Evolutionary conservation across 148 eudicot species (phyloP).

Genomic region (Amaranthus hypochondriacus): DNA sequence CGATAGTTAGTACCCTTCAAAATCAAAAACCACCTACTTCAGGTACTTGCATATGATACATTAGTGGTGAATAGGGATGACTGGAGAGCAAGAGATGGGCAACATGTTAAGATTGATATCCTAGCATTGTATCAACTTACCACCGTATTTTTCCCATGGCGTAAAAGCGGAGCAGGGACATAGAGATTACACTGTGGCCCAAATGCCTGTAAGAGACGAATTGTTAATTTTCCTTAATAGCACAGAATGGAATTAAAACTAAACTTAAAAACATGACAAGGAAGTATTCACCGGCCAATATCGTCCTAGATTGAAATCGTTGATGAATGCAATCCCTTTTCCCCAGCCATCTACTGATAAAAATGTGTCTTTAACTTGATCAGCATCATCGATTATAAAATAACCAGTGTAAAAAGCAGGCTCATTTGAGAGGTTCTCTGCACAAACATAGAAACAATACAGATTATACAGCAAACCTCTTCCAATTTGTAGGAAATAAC

Average conservation of each 20-base stretch:
- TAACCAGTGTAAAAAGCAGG: conserved; percentile 75
- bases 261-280: background rate
- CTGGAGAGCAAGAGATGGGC: background rate
- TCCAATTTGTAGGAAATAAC: background rate
- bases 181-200: conserved; percentile 94
- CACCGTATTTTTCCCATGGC: conserved; percentile 56
- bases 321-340: conserved; percentile 86
- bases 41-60: no score
- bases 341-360: conserved; percentile 81
- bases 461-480: background rate
- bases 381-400: conserved; percentile 39
- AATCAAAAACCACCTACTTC: no score
- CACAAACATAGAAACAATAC: conserved; percentile 11
- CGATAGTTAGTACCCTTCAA: background rate
- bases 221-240: background rate
- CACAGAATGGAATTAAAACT: background rate
- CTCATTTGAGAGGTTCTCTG: conserved; percentile 43
- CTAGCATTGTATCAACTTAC: conserved; percentile 34
- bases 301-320: conserved; percentile 74
- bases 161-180: conserved; percentile 87
- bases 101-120: background rate
- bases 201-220: conserved; percentile 42
- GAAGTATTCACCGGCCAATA: conserved; percentile 71
- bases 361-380: conserved; percentile 61
- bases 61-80: background rate